Percentiles rank a stretch among this genome's conserved stretches.
These are phyloP conservation scores for Tetraselmis chui DNA, from an alignment of 139 green algal genomes.

Conservation along the genomic window DNA sequence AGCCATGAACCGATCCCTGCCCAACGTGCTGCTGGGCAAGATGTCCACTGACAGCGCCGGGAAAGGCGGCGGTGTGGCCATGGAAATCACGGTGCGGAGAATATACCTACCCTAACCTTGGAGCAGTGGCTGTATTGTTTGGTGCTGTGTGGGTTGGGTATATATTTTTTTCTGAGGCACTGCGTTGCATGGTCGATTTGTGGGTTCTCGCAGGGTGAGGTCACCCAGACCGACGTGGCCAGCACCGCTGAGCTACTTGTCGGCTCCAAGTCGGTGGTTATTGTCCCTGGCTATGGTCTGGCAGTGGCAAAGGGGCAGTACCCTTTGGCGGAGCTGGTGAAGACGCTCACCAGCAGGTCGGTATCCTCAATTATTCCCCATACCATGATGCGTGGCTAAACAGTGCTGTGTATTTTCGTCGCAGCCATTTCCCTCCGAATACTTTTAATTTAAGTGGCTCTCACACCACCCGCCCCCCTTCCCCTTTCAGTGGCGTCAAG, in stretches of 20 bases:
- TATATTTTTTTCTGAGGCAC: no score
- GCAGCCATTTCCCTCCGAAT: no score
- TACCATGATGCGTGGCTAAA: no score
- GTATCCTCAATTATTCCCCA: no score
- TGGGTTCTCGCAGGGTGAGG: no score
- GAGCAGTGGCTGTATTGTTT: no score
- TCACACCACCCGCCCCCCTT: no score
- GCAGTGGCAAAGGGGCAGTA: constrained; percentile 81
- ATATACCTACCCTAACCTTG: no score
- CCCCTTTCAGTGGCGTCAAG: constrained; percentile 4
- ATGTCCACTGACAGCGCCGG: constrained; percentile 25
- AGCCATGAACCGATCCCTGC: constrained; percentile 81
- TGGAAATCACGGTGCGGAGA: not conserved
- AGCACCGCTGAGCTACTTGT: not conserved
- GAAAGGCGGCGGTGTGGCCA: not conserved
- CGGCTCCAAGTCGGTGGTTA: constrained; percentile 46
- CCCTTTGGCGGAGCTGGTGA: constrained; percentile 57
- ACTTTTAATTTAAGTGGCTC: no score
- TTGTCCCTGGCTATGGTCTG: constrained; percentile 84
- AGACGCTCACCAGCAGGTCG: constrained; percentile 42
- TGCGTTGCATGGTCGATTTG: no score
- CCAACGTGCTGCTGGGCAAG: constrained; percentile 77
- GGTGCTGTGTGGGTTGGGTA: no score
- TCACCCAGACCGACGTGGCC: not conserved
- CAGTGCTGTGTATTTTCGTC: no score